phyloP scores from a whole-genome alignment of 2,329 filamentous ascomycete species.

The Aspergillus pseudoterreus region DNA sequence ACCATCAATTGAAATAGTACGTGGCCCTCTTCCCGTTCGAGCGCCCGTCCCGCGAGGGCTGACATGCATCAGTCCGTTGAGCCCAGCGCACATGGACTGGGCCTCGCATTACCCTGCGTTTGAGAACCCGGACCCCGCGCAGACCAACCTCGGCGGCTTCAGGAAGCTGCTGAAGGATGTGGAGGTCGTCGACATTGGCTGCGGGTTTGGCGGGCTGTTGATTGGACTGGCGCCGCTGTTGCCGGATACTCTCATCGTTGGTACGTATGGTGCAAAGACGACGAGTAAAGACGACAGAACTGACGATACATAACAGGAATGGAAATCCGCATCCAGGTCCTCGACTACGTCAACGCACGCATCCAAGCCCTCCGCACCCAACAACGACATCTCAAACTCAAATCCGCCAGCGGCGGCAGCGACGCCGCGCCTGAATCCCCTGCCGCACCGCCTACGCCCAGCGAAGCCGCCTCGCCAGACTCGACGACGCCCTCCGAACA shows the following conservation, averaged over 20 bases:
- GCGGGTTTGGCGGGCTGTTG: constrained; percentile 87
- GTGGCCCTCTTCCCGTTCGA: constrained; percentile 25
- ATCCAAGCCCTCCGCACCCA: constrained; percentile 70
- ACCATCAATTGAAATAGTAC: constrained; percentile 86
- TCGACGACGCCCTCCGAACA: constrained; percentile 2
- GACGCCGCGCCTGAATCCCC: background rate
- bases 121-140: constrained; percentile 40
- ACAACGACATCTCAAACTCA: constrained; percentile 25
- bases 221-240: constrained; percentile 79
- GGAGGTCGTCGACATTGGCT: constrained; percentile 94
- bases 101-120: constrained; percentile 75
- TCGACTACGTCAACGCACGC: constrained; percentile 84
- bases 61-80: constrained; percentile 51
- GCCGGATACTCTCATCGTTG: constrained; percentile 78
- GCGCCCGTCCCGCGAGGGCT: background rate
- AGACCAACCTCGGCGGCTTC: constrained; percentile 29
- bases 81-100: constrained; percentile 88
- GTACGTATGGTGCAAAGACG: constrained; percentile 44
- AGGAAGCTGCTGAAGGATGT: constrained; percentile 63
- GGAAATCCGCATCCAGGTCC: constrained; percentile 87
- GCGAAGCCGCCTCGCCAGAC: constrained; percentile 4
- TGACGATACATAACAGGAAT: constrained; percentile 55
- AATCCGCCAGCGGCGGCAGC: background rate
- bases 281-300: background rate
- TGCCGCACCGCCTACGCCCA: constrained; percentile 2